Evolutionary conservation across 2,329 filamentous ascomycete genomes (phyloP), one percentile per base, ranked within the genome.

Genomic region (Daldinia eschscholtzii): DNA sequence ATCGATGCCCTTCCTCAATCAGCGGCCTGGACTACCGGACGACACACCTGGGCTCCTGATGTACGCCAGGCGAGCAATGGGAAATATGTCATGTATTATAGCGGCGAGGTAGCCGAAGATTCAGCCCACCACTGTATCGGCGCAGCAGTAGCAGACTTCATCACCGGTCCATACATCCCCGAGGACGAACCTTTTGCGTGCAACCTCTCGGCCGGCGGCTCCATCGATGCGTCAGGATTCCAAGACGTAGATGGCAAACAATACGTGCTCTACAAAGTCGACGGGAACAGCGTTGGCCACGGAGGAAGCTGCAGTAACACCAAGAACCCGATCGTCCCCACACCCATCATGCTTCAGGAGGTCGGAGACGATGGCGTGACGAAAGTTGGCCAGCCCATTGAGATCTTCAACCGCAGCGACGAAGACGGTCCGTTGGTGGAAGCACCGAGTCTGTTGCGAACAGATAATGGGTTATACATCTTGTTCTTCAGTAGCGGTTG

Each of bases 181-280:
- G 77, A 81, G 6, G 73, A 79, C 2, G 73, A 78, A 7, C 85
- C 87, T 0, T 80, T 89, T 37, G 83, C 83, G 18, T 91, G 89
- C 71, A 83, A 84, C 0, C 73, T 83, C 0, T 79, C 80, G 4
- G 74, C 81, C 59, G 89, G 89, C 20, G 89, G 89, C 37, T 85
- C 88, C 18, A 91, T 92, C 72, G 90, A 92, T 73, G 81, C 89
- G 0, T 81, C 86, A 0, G 88, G 86, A 3, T 91, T 90, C 77
- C 73, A 79, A 10, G 89, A 92, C 73, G 75, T 76, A 10, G 83
- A 84, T 48, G 86, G 86, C 33, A 82, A 77, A 35, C 83, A 84
- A 5, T 92, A 90, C 74, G 82, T 92, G 4, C 79, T 87, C 9
- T 92, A 89, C 81, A 92, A 92, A 77, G 81, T 91, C 28, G 89